Base-by-base conservation (phyloP, 441 rosid species). In the Erodium moschatum region DNA sequence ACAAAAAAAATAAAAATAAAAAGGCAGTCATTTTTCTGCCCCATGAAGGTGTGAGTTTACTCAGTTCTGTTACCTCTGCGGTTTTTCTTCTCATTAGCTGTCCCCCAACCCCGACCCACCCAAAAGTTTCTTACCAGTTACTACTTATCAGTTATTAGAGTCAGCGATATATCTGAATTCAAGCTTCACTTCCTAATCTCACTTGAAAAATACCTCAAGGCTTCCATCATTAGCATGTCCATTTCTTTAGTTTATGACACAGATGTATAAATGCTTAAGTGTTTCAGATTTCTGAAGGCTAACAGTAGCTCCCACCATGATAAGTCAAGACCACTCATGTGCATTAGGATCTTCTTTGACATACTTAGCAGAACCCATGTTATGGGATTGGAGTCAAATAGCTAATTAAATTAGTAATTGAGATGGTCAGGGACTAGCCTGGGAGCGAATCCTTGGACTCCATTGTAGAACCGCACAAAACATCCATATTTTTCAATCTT, bases 401-500 rank as follows among this genome's bases (percentile, higher is more conserved):
- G 46, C 46, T 40, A 50, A 62, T 20, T n/a, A 27, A 29, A 54
- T 70, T 20, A 16, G 31, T 19, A 15, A 52, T 44, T 12, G 66
- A 58, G 74, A 75, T 68, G 20, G 50, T 73, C 9, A 12, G 71
- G 73, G 38, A 81, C 84, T 78, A 67, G 75, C 99, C 99, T 85
- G 74, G 95, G 86, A 78, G 85, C 90, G 83, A 95, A 90, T 77
- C 97, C 99, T 72, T 90, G 99, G 81, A 95, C 97, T 68, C 97
- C 97, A 85, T 87, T 95, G 77, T 92, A 95, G 74, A 95, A 95
- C 72, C 91, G 92, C 75, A 92, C 89, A 67, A 91, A 91, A 86
- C 97, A 95, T 64, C 99, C 99, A 79, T 89, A 88, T 64, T 90
- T 86, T 81, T 92, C 99, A 76, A 89, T 92, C 84, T 90, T 95